These are phyloP conservation scores for Lycium ferocissimum DNA, from an alignment of 257 asterid genomes.

Conservation along the genomic window DNA sequence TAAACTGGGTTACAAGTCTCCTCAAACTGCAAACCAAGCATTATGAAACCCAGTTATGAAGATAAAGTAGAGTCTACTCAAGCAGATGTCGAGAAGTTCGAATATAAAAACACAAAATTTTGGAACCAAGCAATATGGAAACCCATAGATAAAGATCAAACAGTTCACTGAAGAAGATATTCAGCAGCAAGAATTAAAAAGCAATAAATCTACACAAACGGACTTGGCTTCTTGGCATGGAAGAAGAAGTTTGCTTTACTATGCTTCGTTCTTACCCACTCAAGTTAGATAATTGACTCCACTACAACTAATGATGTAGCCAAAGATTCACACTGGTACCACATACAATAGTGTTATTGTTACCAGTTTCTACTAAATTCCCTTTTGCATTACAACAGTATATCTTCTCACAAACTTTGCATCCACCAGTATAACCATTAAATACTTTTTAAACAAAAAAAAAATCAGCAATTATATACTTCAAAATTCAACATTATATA, in stretches of 20 bases:
- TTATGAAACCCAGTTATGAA: slow-evolving; percentile 16
- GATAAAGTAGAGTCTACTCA: neutral
- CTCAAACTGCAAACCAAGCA: neutral
- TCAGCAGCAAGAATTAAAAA: neutral
- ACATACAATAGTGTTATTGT: neutral
- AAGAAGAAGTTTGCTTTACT: neutral
- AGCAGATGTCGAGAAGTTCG: neutral
- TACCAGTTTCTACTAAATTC: neutral
- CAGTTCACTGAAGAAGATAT: neutral
- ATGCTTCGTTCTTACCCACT: neutral
- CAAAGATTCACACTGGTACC: neutral
- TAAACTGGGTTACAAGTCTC: neutral
- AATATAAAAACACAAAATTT: neutral
- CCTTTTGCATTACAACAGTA: neutral
- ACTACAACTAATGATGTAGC: neutral
- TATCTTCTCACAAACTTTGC: neutral
- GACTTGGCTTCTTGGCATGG: neutral
- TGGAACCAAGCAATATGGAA: neutral
- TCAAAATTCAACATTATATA: neutral
- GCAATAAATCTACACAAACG: neutral
- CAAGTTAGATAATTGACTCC: neutral
- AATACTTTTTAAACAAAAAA: neutral
- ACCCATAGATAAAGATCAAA: slow-evolving; percentile 1
- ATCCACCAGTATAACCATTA: neutral
- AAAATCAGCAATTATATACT: neutral